Evolutionary conservation across 2,329 filamentous ascomycete genomes (phyloP).

Genomic region (Paramyrothecium roridum): DNA sequence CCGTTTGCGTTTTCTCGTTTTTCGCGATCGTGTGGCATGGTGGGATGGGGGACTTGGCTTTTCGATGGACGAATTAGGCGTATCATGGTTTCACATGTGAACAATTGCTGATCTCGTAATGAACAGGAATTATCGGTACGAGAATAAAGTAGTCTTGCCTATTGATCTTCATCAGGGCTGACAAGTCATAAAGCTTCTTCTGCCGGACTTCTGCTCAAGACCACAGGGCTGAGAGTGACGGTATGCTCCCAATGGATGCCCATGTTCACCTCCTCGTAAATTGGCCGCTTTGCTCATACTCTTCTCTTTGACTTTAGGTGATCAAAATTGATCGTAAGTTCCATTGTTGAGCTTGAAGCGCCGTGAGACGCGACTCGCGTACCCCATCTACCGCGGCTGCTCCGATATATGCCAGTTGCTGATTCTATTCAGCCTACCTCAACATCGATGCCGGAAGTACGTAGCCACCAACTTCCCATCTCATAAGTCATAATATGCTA

Average conservation of each 20-base stretch:
- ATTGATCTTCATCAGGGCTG: neutral
- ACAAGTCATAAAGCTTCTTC: conserved; percentile 53
- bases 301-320: conserved; percentile 1
- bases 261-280: neutral
- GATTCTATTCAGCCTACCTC: conserved; percentile 27
- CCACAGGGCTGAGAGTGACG: conserved; percentile 18
- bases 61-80: neutral
- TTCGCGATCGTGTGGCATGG: neutral
- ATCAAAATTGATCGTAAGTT: conserved; percentile 34
- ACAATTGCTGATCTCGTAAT: neutral
- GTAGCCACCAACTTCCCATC: neutral
- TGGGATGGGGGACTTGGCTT: neutral
- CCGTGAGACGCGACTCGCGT: neutral
- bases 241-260: conserved; percentile 2
- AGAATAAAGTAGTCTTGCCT: neutral
- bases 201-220: conserved; percentile 52
- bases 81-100: neutral
- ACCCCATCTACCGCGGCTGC: neutral
- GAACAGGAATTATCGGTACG: conserved; percentile 14
- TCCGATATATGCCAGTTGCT: neutral
- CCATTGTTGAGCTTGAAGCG: neutral
- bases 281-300: neutral
- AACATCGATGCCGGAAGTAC: conserved; percentile 28
- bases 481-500: neutral
- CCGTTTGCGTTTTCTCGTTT: neutral